Base-by-base conservation (phyloP, 257 asterid species). In the Fraxinus cuspidata region DNA sequence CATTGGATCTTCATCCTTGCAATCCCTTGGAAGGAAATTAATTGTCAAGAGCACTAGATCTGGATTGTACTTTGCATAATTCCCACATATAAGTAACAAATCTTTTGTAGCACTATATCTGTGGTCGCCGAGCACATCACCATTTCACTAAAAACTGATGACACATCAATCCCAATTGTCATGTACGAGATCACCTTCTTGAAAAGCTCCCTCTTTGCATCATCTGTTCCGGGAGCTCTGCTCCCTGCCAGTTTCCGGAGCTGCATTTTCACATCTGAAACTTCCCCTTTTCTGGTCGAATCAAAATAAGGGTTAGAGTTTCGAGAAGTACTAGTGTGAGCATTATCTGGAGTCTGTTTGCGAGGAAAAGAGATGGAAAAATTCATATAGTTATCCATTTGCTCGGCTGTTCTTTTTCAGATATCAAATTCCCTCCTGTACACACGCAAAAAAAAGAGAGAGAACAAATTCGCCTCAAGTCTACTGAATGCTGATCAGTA, bases 1-100 rank as follows among this genome's bases (percentile, higher is more conserved):
- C 98, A 96, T 96, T 67, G 99, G 99, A 81, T 96, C 98, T 91
- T 96, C 99, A 77, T 96, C 99, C 83, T 93, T 96, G 85, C 99
- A 93, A 78, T 96, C 99, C 81, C 97, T 89, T 80, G 92, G 99
- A 73, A 96, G 98, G 81, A 96, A 96, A 86, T 93, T 96, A 75
- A 96, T 96, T 0, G 99, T 93, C 92, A 96, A 83, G 79, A 96
- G 96, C 3, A 97, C 97, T 32, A 96, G 97, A 76, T 96, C 99
- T 0, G 99, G 99, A 79, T 96, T 96, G 88, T 89, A 74, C 88
- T 96, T 93, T 0, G 99, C 99, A 47, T 96, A 96, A 84, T 96
- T 93, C 69, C 99, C 98, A 0, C 99, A 56, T 96, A 96, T 72
- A 96, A 86, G 74, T 96, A 96, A 80, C 98, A 96, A 32, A 32